These are phyloP conservation scores for Talaromyces sp. DNA, from an alignment of 2,329 filamentous ascomycete genomes.

Conservation along the genomic window DNA sequence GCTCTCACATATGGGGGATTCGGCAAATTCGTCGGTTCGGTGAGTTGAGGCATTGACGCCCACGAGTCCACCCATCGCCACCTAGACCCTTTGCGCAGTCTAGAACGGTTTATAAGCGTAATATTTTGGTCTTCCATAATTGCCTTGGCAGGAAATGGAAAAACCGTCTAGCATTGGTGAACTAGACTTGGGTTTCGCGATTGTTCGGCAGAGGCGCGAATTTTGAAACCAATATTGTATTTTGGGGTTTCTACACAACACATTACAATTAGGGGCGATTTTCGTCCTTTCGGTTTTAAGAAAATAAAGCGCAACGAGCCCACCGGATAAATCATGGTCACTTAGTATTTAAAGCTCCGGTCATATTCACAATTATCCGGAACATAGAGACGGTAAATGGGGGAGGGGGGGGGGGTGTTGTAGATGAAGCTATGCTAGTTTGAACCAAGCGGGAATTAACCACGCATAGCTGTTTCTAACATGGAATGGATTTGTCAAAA, in stretches of 20 bases:
- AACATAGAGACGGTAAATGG: neutral
- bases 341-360: neutral
- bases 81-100: neutral
- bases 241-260: neutral
- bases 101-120: neutral
- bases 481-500: neutral
- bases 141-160: neutral
- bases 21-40: slow-evolving; percentile 58
- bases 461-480: neutral
- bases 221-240: neutral
- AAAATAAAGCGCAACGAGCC: neutral
- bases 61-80: slow-evolving; percentile 58
- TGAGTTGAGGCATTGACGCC: slow-evolving; percentile 62
- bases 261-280: neutral
- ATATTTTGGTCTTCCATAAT: neutral
- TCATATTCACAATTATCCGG: neutral
- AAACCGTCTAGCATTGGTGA: neutral
- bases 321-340: neutral
- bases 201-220: neutral
- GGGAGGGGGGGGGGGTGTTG: too few relatives aligned
- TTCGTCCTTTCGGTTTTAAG: too few relatives aligned
- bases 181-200: neutral
- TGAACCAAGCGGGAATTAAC: neutral
- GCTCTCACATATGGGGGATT: neutral
- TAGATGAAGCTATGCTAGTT: neutral